Conservation (phyloP, 1,139 yeast genomes). For the Waltiozyma solani region DNA sequence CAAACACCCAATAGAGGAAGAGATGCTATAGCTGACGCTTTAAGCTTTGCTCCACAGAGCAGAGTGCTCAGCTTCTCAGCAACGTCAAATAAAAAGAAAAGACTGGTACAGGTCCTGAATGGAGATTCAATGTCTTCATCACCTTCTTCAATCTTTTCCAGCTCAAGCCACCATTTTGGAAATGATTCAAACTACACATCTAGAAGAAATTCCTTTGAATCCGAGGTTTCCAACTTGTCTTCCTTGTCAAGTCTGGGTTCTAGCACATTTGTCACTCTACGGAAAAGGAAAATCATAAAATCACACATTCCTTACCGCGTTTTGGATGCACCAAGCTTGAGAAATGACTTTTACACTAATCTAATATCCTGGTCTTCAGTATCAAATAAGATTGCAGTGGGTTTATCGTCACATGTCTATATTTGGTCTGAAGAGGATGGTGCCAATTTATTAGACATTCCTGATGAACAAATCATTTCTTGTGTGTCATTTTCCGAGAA, state of each 20-base stretch:
- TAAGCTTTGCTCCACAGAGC: constrained; percentile 29
- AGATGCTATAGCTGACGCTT: constrained; percentile 37
- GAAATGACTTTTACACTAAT: constrained; percentile 77
- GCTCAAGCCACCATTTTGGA: background rate
- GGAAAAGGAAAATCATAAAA: constrained; percentile 2
- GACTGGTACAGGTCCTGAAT: background rate
- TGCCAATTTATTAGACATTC: constrained; percentile 28
- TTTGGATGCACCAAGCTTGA: constrained; percentile 64
- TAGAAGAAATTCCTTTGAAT: constrained; percentile 2
- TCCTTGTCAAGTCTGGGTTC: background rate
- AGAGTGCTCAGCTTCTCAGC: constrained; percentile 29
- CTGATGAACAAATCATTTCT: constrained; percentile 35
- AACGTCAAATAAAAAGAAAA: constrained; percentile 2
- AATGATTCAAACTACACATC: constrained; percentile 1
- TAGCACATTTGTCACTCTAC: constrained; percentile 1
- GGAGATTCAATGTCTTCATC: constrained; percentile 5
- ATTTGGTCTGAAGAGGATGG: constrained; percentile 53
- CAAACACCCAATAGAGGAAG: constrained; percentile 16
- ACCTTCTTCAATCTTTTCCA: constrained; percentile 4
- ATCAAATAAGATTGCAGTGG: constrained; percentile 54
- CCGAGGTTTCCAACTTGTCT: constrained; percentile 9
- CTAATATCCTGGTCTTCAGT: constrained; percentile 62
- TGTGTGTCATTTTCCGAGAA: constrained; percentile 46
- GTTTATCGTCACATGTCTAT: constrained; percentile 49
- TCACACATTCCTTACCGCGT: constrained; percentile 32